Base-by-base conservation (phyloP, 2,329 filamentous ascomycete genomes). In the Ophiocordyceps camponoti-saundersi region DNA sequence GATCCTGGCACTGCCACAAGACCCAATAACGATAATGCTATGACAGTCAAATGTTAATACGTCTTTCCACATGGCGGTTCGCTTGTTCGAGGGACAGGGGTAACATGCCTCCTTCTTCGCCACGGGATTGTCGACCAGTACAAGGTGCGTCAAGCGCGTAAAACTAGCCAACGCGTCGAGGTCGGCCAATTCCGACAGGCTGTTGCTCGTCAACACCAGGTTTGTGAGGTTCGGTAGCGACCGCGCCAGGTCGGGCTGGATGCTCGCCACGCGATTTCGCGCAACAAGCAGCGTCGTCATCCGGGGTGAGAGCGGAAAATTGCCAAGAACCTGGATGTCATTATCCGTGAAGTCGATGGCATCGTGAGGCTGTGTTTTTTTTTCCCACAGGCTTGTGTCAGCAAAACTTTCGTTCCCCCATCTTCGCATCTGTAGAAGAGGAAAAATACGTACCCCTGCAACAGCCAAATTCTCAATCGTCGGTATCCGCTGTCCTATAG, bases 321-420 rank as follows among this genome's bases (percentile, higher is more conserved):
- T 95, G 53, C 81, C 82, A 52, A 98, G 77, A 45, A 82, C 72
- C 56, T 85, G 79, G 59, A 98, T 90, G 66, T 95, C 89, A 65
- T 98, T 98, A 72, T 98, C 92, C 65, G 92, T 96, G 59, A 98
- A 82, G 69, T 98, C 92, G 72, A 98, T 93, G 54, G 86, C 81
- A 71, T 96, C 92, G 75, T 93, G 88, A 57, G 89, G 86, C 86
- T 93, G 57, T 16, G 34, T n/a, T 36, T 16, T 10, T 20, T 30
- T n/a, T 15, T 12, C 21, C n/a, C n/a, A n/a, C n/a, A n/a, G n/a
- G 6, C 18, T 44, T 49, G 47, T 54, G 50, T 39, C 23, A 44
- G 49, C 34, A 32, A 32, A 10, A 2, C 30, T 30, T 44, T 18
- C 16, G 10, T 40, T 11, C n/a, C n/a, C 6, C 8, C 18, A 40